A percentile compares a stretch with the other conserved stretches of the same genome.
Conservation (phyloP, 306 rosid genomes). For the Quillaja saponaria region DNA sequence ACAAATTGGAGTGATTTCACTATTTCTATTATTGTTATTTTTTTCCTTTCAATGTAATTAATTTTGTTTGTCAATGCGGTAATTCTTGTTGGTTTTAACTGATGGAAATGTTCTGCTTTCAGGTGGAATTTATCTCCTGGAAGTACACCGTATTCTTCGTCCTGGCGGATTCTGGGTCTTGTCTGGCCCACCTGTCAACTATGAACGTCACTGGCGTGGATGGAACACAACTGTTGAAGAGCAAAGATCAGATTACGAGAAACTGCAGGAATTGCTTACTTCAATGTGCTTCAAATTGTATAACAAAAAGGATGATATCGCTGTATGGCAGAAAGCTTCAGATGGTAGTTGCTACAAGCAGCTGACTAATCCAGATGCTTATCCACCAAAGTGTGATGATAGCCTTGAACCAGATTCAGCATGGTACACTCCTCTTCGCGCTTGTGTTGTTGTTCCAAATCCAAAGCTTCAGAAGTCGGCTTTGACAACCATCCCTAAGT, state of each 20-base stretch:
- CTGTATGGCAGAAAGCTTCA: conserved; percentile 84
- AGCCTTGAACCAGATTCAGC: conserved; percentile 89
- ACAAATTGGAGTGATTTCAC: not conserved
- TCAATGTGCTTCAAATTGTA: conserved; percentile 87
- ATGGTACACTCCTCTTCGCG: conserved; percentile 94
- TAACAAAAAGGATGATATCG: conserved; percentile 87
- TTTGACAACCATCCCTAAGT: conserved; percentile 56
- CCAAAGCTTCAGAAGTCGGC: conserved; percentile 60
- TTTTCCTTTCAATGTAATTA: too few species aligned
- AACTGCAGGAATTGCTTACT: conserved; percentile 70
- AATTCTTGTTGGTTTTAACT: conserved; percentile 9
- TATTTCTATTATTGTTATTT: too few species aligned
- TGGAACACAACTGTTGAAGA: conserved; percentile 94
- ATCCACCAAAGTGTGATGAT: conserved; percentile 89
- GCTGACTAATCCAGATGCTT: conserved; percentile 54
- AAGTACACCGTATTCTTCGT: conserved; percentile 88
- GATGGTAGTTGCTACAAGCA: conserved; percentile 67
- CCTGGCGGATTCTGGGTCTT: conserved; percentile 98
- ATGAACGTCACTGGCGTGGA: conserved; percentile 79
- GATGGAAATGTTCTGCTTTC: conserved; percentile 21
- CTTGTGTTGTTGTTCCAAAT: conserved; percentile 74
- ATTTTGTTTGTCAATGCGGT: not conserved
- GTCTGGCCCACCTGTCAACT: conserved; percentile 98
- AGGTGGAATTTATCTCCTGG: conserved; percentile 93
- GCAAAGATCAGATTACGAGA: conserved; percentile 78